Percentiles rank a stretch among this genome's conserved stretches.
Evolutionary conservation across 164 flowering plant genomes (phyloP).

Genomic region (Chimonanthus praecox): DNA sequence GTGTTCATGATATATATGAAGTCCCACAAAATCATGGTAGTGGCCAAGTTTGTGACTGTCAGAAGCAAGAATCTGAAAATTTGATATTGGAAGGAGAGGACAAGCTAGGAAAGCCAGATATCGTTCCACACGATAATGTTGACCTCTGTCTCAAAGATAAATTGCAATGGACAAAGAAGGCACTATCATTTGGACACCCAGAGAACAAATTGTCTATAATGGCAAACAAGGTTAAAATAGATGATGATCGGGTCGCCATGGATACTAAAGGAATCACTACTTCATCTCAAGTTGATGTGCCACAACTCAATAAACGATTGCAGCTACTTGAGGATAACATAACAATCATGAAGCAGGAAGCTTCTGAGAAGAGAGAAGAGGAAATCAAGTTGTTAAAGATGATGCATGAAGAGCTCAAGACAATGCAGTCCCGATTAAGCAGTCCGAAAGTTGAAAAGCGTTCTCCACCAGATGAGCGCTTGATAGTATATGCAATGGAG

Average conservation of each 20-base stretch:
- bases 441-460: conserved; percentile 25
- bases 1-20: conserved; percentile 64
- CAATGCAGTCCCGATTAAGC: conserved; percentile 44
- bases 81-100: conserved; percentile 20
- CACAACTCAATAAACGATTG: conserved; percentile 34
- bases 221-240: conserved; percentile 15
- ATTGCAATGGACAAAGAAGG: conserved; percentile 22
- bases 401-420: conserved; percentile 46
- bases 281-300: conserved; percentile 24
- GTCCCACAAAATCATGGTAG: conserved; percentile 39
- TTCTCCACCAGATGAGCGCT: conserved; percentile 26
- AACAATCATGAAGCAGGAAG: conserved; percentile 24
- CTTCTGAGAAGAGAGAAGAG: conserved; percentile 29
- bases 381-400: conserved; percentile 50
- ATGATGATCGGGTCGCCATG: conserved; percentile 14
- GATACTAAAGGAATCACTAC: conserved; percentile 12
- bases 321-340: conserved; percentile 46
- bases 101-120: conserved; percentile 30
- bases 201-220: conserved; percentile 18
- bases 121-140: conserved; percentile 5
- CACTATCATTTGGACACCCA: conserved; percentile 8
- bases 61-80: conserved; percentile 17
- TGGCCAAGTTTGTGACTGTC: conserved; percentile 4
- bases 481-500: conserved; percentile 41
- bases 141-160: conserved; percentile 22